These are phyloP conservation scores for Backusella liffmaniae DNA, from an alignment of 192 early-diverging fungal genomes.

Conservation along the genomic window DNA sequence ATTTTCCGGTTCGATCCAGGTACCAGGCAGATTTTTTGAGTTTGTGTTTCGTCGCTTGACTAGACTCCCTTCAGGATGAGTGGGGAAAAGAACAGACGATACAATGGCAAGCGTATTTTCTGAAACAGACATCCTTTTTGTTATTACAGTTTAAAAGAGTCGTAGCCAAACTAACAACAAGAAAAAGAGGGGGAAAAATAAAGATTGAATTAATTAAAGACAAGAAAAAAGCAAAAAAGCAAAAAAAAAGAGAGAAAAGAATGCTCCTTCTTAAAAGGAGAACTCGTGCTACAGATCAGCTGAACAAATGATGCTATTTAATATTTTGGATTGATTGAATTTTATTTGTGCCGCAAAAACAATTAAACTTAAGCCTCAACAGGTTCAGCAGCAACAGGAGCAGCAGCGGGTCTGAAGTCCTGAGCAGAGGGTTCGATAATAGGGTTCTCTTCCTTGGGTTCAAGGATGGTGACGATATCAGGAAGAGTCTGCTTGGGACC, in stretches of 20 bases:
- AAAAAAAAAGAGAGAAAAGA: not conserved
- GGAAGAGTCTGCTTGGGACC: conserved; percentile 97
- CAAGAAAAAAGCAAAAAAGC: not conserved
- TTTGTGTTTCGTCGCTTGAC: conserved; percentile 3
- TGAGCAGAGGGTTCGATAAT: conserved; percentile 69
- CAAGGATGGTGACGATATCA: conserved; percentile 92
- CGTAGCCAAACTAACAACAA: not conserved
- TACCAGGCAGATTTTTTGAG: conserved; percentile 8
- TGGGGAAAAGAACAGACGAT: conserved; percentile 4
- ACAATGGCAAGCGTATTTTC: conserved; percentile 5
- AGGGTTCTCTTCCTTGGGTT: conserved; percentile 84
- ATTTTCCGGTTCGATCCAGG: conserved; percentile 9
- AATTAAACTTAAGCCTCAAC: conserved; percentile 16
- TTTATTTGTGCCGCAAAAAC: conserved; percentile 4
- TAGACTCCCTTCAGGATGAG: not conserved
- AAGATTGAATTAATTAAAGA: conserved; percentile 4
- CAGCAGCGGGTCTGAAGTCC: conserved; percentile 42
- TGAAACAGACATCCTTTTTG: conserved; percentile 2
- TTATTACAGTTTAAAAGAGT: not conserved
- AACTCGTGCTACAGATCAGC: not conserved
- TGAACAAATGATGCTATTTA: not conserved
- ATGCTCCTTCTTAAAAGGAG: not conserved
- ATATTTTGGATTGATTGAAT: not conserved
- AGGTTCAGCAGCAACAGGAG: conserved; percentile 23
- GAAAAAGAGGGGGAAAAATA: not conserved